Percentiles rank a stretch among this genome's conserved stretches.
Evolutionary conservation across 2,329 filamentous ascomycete species (phyloP).

Genomic region (Venturia aucupariae): DNA sequence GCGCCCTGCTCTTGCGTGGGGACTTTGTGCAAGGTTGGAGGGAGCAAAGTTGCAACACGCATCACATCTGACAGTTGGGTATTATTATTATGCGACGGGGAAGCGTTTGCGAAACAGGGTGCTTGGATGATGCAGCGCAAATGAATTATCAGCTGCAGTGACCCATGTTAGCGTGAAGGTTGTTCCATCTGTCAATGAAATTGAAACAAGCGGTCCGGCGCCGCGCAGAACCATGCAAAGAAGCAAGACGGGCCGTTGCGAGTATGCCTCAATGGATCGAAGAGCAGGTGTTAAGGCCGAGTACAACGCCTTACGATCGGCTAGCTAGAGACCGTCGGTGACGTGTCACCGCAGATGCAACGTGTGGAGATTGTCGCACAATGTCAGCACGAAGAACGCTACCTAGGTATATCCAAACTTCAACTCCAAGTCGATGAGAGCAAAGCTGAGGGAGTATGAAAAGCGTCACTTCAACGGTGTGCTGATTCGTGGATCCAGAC

Average conservation of each 20-base stretch:
- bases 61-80: background rate
- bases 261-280: background rate
- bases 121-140: background rate
- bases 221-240: constrained; percentile 8
- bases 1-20: background rate
- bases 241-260: constrained; percentile 8
- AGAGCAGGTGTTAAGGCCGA: constrained; percentile 2
- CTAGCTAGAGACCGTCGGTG: background rate
- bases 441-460: background rate
- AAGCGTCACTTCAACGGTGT: background rate
- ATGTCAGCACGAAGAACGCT: background rate
- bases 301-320: background rate
- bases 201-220: constrained; percentile 2
- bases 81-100: background rate
- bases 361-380: background rate
- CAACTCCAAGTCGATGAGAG: background rate
- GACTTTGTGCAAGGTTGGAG: background rate
- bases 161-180: background rate
- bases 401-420: background rate
- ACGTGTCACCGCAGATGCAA: constrained; percentile 1
- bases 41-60: background rate
- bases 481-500: background rate
- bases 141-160: background rate
- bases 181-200: background rate
- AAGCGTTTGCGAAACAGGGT: background rate